Conservation (phyloP, 768 basidiomycete genomes). For the Mycena pura region DNA sequence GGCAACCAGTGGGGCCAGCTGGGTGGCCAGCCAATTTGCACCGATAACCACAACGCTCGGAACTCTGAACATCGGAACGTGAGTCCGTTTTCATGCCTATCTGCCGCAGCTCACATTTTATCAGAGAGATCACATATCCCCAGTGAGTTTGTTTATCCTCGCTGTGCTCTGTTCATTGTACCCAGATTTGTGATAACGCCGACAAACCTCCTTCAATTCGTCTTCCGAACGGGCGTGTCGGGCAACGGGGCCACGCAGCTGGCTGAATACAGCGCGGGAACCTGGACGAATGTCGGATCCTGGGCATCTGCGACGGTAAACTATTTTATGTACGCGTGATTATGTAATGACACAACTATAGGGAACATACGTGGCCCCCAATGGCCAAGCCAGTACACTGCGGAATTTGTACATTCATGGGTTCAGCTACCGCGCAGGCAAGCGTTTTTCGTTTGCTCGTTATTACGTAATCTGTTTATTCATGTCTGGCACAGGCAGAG, state of each 20-base stretch:
- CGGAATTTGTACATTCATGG: constrained; percentile 57
- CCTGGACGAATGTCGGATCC: constrained; percentile 52
- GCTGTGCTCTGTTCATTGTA: not conserved
- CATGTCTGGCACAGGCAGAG: constrained; percentile 45
- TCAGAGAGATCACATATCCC: constrained; percentile 51
- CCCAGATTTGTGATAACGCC: constrained; percentile 49
- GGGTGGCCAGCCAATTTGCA: constrained; percentile 50
- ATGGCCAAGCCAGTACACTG: constrained; percentile 46
- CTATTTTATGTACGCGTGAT: no score
- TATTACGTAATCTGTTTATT: not conserved
- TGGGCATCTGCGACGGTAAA: constrained; percentile 53
- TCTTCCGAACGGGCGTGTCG: constrained; percentile 54
- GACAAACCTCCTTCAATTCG: constrained; percentile 54
- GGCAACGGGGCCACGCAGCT: constrained; percentile 55
- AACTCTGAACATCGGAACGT: constrained; percentile 50
- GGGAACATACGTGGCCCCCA: constrained; percentile 52
- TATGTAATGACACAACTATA: no score
- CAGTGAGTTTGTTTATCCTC: constrained; percentile 29
- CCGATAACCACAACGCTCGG: constrained; percentile 48
- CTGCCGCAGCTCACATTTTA: not conserved
- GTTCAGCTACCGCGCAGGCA: not conserved
- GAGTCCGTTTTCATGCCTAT: constrained; percentile 26
- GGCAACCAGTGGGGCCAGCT: constrained; percentile 49
- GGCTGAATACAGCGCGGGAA: constrained; percentile 49
- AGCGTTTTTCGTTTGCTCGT: not conserved